phyloP scores from a whole-genome alignment of 2,329 filamentous ascomycete genomes.

The Neofusicoccum sp. region DNA sequence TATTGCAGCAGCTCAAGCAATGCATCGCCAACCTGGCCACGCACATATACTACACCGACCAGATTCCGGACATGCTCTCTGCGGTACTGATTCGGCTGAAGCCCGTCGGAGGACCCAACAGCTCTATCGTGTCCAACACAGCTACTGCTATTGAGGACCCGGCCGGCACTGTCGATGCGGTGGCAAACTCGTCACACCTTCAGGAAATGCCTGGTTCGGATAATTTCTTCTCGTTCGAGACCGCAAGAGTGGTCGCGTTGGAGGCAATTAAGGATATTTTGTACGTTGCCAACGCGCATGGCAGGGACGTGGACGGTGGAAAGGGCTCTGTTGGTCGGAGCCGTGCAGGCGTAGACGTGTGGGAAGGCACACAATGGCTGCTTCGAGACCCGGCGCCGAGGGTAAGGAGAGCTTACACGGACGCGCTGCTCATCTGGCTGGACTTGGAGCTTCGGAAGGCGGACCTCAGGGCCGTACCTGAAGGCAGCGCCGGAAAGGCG shows the following conservation, averaged over 20 bases:
- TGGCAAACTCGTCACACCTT: slow-evolving; percentile 51
- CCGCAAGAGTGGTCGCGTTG: slow-evolving; percentile 66
- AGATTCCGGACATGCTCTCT: slow-evolving; percentile 91
- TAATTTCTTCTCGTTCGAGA: slow-evolving; percentile 65
- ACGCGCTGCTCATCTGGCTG: slow-evolving; percentile 83
- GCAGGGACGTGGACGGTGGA: slow-evolving; percentile 53
- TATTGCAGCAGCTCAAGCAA: slow-evolving; percentile 72
- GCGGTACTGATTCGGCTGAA: slow-evolving; percentile 78
- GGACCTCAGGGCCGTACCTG: slow-evolving; percentile 62
- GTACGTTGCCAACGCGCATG: slow-evolving; percentile 67
- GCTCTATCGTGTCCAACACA: slow-evolving; percentile 46
- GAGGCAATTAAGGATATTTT: slow-evolving; percentile 82
- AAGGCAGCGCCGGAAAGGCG: slow-evolving; percentile 51
- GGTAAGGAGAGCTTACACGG: slow-evolving; percentile 82
- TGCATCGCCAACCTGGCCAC: slow-evolving; percentile 91
- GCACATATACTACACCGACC: slow-evolving; percentile 95
- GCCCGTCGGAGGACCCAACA: slow-evolving; percentile 50
- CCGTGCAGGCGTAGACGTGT: slow-evolving; percentile 76
- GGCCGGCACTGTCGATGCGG: slow-evolving; percentile 49
- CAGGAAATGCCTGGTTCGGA: slow-evolving; percentile 57
- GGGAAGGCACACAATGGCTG: slow-evolving; percentile 97
- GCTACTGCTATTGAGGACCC: slow-evolving; percentile 57
- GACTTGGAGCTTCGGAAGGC: slow-evolving; percentile 72
- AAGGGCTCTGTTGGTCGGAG: slow-evolving; percentile 66
- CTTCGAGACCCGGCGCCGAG: slow-evolving; percentile 75